Evolutionary conservation across 2,329 filamentous ascomycete species (phyloP).

Genomic region (Bipolaris zeicola): DNA sequence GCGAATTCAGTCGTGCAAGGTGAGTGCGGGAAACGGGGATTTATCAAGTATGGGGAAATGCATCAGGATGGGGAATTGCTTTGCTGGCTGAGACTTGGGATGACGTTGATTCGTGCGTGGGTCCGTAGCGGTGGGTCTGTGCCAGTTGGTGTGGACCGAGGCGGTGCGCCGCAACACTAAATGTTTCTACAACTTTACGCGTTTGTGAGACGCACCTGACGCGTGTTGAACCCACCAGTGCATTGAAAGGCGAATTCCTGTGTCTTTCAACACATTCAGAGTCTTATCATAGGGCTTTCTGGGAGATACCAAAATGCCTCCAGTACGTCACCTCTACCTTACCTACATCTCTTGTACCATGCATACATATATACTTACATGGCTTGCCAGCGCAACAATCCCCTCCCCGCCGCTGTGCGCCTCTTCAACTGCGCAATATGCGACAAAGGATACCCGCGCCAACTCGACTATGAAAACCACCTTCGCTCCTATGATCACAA

Average conservation of each 20-base stretch:
- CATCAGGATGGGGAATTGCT: slow-evolving; percentile 14
- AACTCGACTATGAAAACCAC: slow-evolving; percentile 96
- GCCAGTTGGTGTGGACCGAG: slow-evolving; percentile 23
- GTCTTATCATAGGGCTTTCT: too few species aligned
- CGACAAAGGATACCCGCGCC: slow-evolving; percentile 88
- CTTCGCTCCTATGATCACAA: slow-evolving; percentile 94
- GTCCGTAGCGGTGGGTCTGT: slow-evolving; percentile 3
- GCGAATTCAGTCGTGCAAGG: background rate
- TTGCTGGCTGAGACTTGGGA: slow-evolving; percentile 28
- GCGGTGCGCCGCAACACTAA: slow-evolving; percentile 22
- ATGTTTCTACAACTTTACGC: background rate
- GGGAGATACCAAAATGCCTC: slow-evolving; percentile 20
- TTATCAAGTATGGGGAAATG: slow-evolving; percentile 17
- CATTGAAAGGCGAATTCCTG: background rate
- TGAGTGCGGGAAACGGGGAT: background rate
- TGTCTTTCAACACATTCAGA: background rate
- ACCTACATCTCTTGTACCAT: slow-evolving; percentile 44
- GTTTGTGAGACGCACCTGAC: background rate
- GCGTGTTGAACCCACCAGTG: background rate
- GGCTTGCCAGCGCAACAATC: slow-evolving; percentile 50
- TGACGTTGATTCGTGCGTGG: slow-evolving; percentile 41
- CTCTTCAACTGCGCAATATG: slow-evolving; percentile 68
- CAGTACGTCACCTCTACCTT: slow-evolving; percentile 10
- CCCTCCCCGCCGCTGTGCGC: slow-evolving; percentile 48
- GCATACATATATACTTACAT: slow-evolving; percentile 27